Conservation (phyloP, 192 early-diverging fungal species). For the Rhizophlyctis rosea region DNA sequence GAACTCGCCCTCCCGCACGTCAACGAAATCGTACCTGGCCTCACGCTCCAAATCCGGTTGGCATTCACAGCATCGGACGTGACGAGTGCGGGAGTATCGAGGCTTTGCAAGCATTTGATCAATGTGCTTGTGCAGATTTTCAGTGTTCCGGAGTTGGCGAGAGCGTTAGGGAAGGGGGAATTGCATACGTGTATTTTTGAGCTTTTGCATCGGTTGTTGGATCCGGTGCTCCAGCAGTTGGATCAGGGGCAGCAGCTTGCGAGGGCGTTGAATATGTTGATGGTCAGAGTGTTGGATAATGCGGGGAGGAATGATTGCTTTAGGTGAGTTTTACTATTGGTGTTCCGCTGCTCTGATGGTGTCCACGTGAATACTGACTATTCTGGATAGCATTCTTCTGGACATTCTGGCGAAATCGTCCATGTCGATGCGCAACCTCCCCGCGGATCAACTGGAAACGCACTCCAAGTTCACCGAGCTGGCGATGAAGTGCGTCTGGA, state of each 20-base stretch:
- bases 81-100: conserved; percentile 42
- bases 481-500: conserved; percentile 97
- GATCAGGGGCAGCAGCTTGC: conserved; percentile 60
- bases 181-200: conserved; percentile 72
- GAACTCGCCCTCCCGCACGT: conserved; percentile 57
- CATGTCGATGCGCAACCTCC: conserved; percentile 48
- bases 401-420: conserved; percentile 56
- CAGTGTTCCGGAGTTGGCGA: conserved; percentile 62
- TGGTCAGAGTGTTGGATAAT: conserved; percentile 90
- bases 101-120: conserved; percentile 79
- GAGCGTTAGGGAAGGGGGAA: conserved; percentile 56
- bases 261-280: conserved; percentile 78
- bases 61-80: conserved; percentile 63
- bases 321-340: conserved; percentile 49
- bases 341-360: too few relatives aligned
- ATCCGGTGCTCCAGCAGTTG: conserved; percentile 63
- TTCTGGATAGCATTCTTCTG: conserved; percentile 61
- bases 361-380: too few relatives aligned
- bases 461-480: conserved; percentile 81
- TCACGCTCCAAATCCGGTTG: conserved; percentile 71
- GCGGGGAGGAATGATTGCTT: conserved; percentile 73
- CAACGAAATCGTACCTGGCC: conserved; percentile 65
- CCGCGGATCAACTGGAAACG: conserved; percentile 43
- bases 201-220: conserved; percentile 74
- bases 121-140: conserved; percentile 79